Evolutionary conservation across 2,329 filamentous ascomycete genomes (phyloP), one percentile per base, ranked within the genome.

Genomic region (Hymenoscyphus albidus): DNA sequence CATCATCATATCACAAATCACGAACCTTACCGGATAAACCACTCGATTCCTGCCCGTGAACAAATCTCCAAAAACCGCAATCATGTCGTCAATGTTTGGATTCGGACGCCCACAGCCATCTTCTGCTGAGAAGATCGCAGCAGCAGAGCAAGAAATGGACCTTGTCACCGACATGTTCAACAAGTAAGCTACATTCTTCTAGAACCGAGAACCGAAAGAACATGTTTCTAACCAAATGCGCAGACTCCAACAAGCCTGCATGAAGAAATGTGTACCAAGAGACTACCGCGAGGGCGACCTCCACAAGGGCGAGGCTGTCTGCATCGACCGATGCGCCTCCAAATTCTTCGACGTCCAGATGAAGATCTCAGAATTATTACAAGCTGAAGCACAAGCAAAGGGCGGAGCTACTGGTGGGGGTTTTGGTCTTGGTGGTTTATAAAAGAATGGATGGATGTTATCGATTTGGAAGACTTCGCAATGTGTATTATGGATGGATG

Each of bases 271-370:
- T 81, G 86, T 99, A 72, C 94, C 94, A 68, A 84, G 82, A 75
- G 88, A 94, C 74, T 99, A 98, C 87, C 92, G 93, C 78, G 95
- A 99, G 82, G 88, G 86, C 78, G 94, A 99, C 74, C 88, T 99
- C 75, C 97, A 97, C 87, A 99, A 99, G 83, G 96, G 93, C 84
- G 95, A 99, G 81, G 93, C 90, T 72, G 95, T 99, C 73, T 99
- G 96, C 82, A 88, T 99, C 73, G 95, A 99, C 82, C 92, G 95
- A 75, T 99, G 96, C 81, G 91, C 96, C 65, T 86, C 91, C 76
- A 99, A 99, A 83, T 99, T 98, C 83, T 97, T 99, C 81, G 94
- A 98, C 74, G 93, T 97, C 75, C 96, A 97, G 79, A 88, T 97
- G 83, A 98, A 97, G 83, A 92, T 98, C 66, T 94, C 91, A 74